These are phyloP conservation scores for Podila epicladia DNA, from an alignment of 192 early-diverging fungal genomes.

Conservation along the genomic window DNA sequence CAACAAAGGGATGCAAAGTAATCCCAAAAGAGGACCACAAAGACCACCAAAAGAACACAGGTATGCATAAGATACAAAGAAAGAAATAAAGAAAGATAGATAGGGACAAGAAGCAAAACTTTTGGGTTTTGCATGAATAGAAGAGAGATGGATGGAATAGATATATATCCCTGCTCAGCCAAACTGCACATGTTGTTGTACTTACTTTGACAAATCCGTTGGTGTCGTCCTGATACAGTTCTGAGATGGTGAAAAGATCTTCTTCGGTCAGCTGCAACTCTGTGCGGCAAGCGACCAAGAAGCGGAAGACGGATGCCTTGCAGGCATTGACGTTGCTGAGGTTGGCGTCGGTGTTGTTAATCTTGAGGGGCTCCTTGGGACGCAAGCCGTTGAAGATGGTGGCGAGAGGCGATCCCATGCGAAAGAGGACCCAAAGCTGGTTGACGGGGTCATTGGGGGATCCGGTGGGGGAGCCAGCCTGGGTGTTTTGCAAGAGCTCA, in stretches of 20 bases:
- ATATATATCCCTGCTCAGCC: background rate
- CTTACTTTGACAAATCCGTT: constrained; percentile 95
- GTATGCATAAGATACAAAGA: background rate
- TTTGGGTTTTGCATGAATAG: no score
- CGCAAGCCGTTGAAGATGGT: constrained; percentile 76
- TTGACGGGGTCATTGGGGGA: constrained; percentile 69
- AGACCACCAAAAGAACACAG: no score
- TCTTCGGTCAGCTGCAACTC: constrained; percentile 81
- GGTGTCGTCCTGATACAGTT: constrained; percentile 93
- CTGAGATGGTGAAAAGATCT: constrained; percentile 84
- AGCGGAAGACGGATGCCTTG: constrained; percentile 88
- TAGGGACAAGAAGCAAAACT: background rate
- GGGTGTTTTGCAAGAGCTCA: constrained; percentile 51
- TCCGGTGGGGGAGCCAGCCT: constrained; percentile 32
- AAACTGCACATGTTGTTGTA: background rate
- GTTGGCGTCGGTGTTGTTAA: constrained; percentile 57
- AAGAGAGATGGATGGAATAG: background rate
- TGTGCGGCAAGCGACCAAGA: constrained; percentile 87
- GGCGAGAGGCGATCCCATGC: constrained; percentile 74
- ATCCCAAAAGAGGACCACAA: no score
- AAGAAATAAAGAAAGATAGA: background rate
- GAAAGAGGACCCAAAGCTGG: constrained; percentile 77
- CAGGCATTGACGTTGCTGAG: constrained; percentile 69
- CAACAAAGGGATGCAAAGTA: no score
- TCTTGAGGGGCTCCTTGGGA: constrained; percentile 68